Conservation (phyloP, 1,284 basidiomycete species). For the Papiliotrema flavescens region DNA sequence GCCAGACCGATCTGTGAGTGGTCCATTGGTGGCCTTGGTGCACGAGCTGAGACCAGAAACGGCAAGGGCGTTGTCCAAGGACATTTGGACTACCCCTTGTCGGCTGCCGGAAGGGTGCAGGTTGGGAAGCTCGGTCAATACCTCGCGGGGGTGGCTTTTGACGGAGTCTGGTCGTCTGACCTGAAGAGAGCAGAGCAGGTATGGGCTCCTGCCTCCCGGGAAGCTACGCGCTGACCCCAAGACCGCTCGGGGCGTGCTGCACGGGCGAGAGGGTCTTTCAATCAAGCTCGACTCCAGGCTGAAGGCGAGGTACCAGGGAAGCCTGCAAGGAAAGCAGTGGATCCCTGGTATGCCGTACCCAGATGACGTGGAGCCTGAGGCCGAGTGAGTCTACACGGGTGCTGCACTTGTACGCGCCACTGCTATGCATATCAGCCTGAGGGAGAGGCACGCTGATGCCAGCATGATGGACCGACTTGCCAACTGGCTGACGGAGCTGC, state of each 20-base stretch:
- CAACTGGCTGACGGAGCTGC: background rate
- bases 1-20: slow-evolving; percentile 1
- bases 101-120: background rate
- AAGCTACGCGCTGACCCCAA: background rate
- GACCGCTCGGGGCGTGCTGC: background rate
- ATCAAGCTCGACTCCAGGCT: background rate
- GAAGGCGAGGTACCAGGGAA: background rate
- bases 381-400: background rate
- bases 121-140: background rate
- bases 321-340: background rate
- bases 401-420: background rate
- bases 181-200: slow-evolving; percentile 1
- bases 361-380: background rate
- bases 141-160: background rate
- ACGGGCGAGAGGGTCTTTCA: background rate
- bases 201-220: background rate
- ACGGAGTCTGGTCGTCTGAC: background rate
- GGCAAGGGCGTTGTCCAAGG: slow-evolving; percentile 1
- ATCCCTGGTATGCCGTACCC: background rate
- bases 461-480: background rate
- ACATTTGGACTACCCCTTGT: slow-evolving; percentile 1
- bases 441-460: background rate
- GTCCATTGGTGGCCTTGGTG: background rate
- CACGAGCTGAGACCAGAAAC: background rate
- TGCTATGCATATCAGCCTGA: too few relatives aligned